Base-by-base conservation (phyloP, 108 stramenopile genomes). In the Cyclotella choctawhatcheeana region DNA sequence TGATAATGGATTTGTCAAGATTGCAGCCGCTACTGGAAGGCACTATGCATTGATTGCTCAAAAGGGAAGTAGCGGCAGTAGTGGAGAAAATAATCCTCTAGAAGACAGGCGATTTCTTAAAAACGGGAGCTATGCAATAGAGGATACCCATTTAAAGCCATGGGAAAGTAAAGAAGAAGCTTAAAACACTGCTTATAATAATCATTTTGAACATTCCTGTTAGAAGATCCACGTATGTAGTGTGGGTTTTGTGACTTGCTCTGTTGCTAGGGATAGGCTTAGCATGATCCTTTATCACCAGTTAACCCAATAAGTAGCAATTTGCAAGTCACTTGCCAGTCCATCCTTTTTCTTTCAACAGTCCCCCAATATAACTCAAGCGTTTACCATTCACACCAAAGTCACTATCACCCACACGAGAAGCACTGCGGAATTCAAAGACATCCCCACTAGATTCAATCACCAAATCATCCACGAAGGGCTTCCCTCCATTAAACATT, bases 321-420 rank as follows among this genome's bases (percentile, higher is more conserved):
- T 58, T 69, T 27, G 52, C 40, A 69, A 69, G 44, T 30, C 58
- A 45, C 21, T 48, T 50, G 24, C 68, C 82, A 63, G 47, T 70
- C 86, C 86, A 87, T 66, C 86, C 86, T 47, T 85, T 81, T 16
- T 40, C 65, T 62, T 74, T 79, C 40, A 87, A 47, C 30, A 56
- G 32, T 29, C 44, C 66, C 4, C 76, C 84, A 58, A 87, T 68
- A 50, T 71, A 87, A 44, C 67, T 50, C 22, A 90, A 53, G 18
- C 89, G 73, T 64, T 88, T 91, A 55, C 85, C 77, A 72, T 95
- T 95, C 29, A 95, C 91, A 26, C 90, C 92, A 17, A 95, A 88
- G 56, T 95, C 94, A 33, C 84, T 85, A 45, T 92, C 91, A 20
- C 94, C 94, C n/a, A 93, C 71, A 13, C 94, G 82, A 56, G 84